Conservation (phyloP, 2,329 filamentous ascomycete species). For the Claviceps spartinae region DNA sequence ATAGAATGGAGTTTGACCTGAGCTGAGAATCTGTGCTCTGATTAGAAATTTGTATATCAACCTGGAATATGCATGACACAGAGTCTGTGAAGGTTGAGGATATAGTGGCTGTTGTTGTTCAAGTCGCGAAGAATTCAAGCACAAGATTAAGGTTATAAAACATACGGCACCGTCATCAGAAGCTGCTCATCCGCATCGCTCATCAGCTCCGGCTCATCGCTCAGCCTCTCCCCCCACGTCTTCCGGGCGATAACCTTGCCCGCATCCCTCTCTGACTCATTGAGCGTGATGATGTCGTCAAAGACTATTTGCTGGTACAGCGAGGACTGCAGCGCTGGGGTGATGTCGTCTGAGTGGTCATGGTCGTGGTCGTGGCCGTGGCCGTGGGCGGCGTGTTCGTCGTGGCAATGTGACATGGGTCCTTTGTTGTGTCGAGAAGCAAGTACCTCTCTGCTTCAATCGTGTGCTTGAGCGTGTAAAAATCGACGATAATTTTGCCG, state of each 20-base stretch:
- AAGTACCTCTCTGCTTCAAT: too few species aligned
- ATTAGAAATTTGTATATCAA: background rate
- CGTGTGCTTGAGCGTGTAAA: too few species aligned
- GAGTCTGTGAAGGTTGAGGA: too few species aligned
- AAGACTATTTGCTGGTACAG: constrained; percentile 91
- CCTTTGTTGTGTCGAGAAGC: background rate
- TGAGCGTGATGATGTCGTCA: constrained; percentile 69
- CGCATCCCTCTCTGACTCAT: constrained; percentile 56
- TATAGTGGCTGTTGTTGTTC: too few species aligned
- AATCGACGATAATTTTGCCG: too few species aligned
- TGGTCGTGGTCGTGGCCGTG: constrained; percentile 46
- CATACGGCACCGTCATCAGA: constrained; percentile 81
- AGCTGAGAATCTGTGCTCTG: constrained; percentile 62
- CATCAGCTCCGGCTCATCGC: constrained; percentile 57
- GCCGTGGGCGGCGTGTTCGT: constrained; percentile 38
- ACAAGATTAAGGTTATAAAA: constrained; percentile 8
- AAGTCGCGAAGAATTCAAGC: background rate
- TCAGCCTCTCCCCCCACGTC: constrained; percentile 73
- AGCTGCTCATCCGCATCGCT: constrained; percentile 89
- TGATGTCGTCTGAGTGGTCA: constrained; percentile 85
- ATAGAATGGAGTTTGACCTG: constrained; percentile 89
- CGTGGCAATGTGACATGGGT: constrained; percentile 34
- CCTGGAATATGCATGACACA: too few species aligned
- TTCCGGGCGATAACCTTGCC: constrained; percentile 74
- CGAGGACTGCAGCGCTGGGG: constrained; percentile 77